Evolutionary conservation across 208 protist genomes (phyloP), one percentile per base, ranked within the genome.

Genomic region (Acanthamoeba royreba): DNA sequence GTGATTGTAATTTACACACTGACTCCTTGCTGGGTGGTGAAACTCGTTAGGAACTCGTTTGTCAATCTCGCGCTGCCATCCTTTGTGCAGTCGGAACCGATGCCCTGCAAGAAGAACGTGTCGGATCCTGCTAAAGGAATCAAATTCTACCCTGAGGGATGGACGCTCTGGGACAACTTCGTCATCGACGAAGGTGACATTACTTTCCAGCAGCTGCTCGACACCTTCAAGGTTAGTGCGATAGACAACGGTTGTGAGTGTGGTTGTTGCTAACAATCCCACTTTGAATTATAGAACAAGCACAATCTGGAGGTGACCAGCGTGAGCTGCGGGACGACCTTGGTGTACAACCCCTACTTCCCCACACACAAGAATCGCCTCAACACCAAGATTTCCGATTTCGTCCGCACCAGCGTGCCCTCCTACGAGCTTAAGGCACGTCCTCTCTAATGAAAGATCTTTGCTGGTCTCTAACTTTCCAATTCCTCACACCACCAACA

Each of bases 11-110:
- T n/a, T n/a, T n/a, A n/a, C n/a, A n/a, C n/a, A n/a, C n/a, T n/a
- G n/a, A n/a, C n/a, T n/a, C n/a, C n/a, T n/a, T n/a, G n/a, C n/a
- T n/a, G n/a, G n/a, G n/a, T n/a, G n/a, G n/a, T n/a, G n/a, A n/a
- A n/a, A n/a, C n/a, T 47, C 35, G 93, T 94, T 45, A 98, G 98
- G 91, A 99, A 99, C 94, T 96, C 96, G 40, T 99, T 99, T 97
- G 97, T 99, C 25, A 99, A 99, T 95, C 97, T 99, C n/a, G 99
- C 99, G 13, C 97, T 99, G 8, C 99, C 99, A 3, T 98, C 99
- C 92, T 94, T 99, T 52, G 97, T 97, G 69, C 99, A 99, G 88
- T 98, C 98, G 13, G 99, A 99, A 91, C 99, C 99, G 58, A 95
- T 98, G 31, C 94, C 96, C 7, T 90, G 96, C 15, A 74, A 94